Evolutionary conservation across 768 basidiomycete species (phyloP), one percentile per base, ranked within the genome.

Genomic region (Asterophora parasitica): DNA sequence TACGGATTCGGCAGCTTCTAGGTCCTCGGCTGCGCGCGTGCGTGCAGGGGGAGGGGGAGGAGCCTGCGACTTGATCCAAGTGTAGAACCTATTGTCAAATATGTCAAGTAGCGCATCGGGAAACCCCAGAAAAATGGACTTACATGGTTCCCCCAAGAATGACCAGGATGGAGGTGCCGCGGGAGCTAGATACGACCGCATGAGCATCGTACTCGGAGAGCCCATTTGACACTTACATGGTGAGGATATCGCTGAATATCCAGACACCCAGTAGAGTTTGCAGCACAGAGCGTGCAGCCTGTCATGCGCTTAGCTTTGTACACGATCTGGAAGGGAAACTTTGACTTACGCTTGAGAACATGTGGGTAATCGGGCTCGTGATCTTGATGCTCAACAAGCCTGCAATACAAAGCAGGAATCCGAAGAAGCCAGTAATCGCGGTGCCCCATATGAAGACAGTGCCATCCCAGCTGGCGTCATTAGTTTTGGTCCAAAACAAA

Each of bases 281-380:
- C 17, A 94, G 69, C 15, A 92, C 91, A 6, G 88, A 88, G 48
- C 86, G 76, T 7, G 85, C 85, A 23, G 89, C 85, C 88, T 86
- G 53, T 41, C 37, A 45, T 34, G 46, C 35, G 52, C 48, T 56
- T 27, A 46, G 30, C n/a, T 48, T 42, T 44, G 34, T 52, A 49
- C 37, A 49, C 13, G 31, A 42, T 42, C 11, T 31, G 37, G 37
- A 46, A 13, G 36, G 32, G 28, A 49, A 38, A n/a, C n/a, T n/a
- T 55, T 32, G n/a, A 42, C 82, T 61, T 57, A 87, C 85, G 53
- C 77, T 84, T 12, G 82, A 83, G 66, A 91, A 86, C 86, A 89
- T 91, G 62, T 90, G 89, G 1, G 87, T 89, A 45, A 92, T 76
- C 4, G 88, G 88, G 48, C 83, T 85, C 12, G 88, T 90, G 42